These are phyloP conservation scores for Fraxinus pennsylvanica DNA, from an alignment of 257 asterid genomes.

Conservation along the genomic window DNA sequence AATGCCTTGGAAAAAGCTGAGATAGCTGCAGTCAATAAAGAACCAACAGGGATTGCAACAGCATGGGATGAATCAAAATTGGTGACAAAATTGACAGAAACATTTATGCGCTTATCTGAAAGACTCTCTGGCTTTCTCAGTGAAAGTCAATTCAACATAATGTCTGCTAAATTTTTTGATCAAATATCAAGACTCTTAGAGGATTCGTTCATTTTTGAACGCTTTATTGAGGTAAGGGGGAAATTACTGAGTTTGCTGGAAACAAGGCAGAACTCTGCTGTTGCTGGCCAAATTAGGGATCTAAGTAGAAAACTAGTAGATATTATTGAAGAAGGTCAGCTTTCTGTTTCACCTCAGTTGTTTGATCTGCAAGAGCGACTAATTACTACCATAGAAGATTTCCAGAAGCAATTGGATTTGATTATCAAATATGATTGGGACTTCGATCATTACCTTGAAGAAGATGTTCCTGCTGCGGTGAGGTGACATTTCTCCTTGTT, in stretches of 20 bases:
- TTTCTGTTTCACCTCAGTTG: constrained; percentile 80
- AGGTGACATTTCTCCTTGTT: constrained; percentile 73
- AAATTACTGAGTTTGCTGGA: constrained; percentile 62
- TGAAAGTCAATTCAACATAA: constrained; percentile 71
- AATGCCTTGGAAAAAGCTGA: constrained; percentile 42
- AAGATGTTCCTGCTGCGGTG: constrained; percentile 99
- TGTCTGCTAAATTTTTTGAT: constrained; percentile 84
- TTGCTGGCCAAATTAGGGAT: constrained; percentile 72
- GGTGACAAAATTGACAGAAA: constrained; percentile 69
- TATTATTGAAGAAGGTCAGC: constrained; percentile 87
- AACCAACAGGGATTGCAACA: constrained; percentile 43
- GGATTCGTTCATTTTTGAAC: constrained; percentile 67
- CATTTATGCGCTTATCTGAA: constrained; percentile 74
- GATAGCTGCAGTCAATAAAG: constrained; percentile 42
- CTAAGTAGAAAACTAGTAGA: constrained; percentile 76
- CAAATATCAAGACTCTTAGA: constrained; percentile 75
- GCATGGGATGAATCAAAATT: constrained; percentile 76
- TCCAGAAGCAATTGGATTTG: constrained; percentile 92
- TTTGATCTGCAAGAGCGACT: constrained; percentile 81
- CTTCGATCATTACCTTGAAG: constrained; percentile 94
- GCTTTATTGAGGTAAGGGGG: constrained; percentile 62
- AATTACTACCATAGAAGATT: constrained; percentile 70
- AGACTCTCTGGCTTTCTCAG: constrained; percentile 90
- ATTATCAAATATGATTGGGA: constrained; percentile 94
- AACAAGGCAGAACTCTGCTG: constrained; percentile 64